These are phyloP conservation scores for Lipomyces yamadae DNA, from an alignment of 805 yeast genomes.

Conservation along the genomic window DNA sequence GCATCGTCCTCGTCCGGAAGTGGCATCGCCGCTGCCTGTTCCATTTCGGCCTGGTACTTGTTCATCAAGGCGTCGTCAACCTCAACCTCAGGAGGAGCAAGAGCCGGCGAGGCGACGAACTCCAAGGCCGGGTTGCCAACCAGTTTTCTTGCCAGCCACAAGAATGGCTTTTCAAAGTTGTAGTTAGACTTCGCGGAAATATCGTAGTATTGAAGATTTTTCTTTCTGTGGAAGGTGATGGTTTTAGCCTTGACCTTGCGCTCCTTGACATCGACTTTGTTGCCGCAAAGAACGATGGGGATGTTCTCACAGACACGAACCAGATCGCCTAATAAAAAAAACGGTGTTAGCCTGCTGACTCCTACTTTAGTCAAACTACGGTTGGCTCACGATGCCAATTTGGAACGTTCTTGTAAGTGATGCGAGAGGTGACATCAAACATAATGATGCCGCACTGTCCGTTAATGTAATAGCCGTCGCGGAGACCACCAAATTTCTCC, in stretches of 20 bases:
- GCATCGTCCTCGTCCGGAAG: slow-evolving; percentile 99
- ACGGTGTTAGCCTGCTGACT: background rate
- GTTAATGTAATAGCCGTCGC: slow-evolving; percentile 99
- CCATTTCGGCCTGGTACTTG: slow-evolving; percentile 99
- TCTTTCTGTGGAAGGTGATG: slow-evolving; percentile 99
- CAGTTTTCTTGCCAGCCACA: slow-evolving; percentile 99
- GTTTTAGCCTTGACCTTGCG: slow-evolving; percentile 99
- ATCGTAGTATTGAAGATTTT: slow-evolving; percentile 98
- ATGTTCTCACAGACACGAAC: slow-evolving; percentile 99
- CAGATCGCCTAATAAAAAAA: slow-evolving; percentile 67
- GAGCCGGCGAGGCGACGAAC: slow-evolving; percentile 98
- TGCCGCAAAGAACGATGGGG: slow-evolving; percentile 98
- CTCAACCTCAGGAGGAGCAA: slow-evolving; percentile 99
- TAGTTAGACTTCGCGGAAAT: slow-evolving; percentile 99
- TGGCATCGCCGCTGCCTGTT: slow-evolving; percentile 98
- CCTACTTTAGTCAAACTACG: background rate
- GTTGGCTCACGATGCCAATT: slow-evolving; percentile 88
- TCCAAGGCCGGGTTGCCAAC: slow-evolving; percentile 98
- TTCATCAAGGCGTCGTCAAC: slow-evolving; percentile 96
- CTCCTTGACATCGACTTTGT: slow-evolving; percentile 99
- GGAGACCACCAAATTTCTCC: slow-evolving; percentile 99
- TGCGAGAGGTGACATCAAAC: slow-evolving; percentile 99
- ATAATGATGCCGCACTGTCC: slow-evolving; percentile 99
- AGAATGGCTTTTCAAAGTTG: slow-evolving; percentile 99
- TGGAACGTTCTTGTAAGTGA: slow-evolving; percentile 99